Base-by-base conservation (phyloP, 2,329 filamentous ascomycete species). In the Lachnellula suecica region DNA sequence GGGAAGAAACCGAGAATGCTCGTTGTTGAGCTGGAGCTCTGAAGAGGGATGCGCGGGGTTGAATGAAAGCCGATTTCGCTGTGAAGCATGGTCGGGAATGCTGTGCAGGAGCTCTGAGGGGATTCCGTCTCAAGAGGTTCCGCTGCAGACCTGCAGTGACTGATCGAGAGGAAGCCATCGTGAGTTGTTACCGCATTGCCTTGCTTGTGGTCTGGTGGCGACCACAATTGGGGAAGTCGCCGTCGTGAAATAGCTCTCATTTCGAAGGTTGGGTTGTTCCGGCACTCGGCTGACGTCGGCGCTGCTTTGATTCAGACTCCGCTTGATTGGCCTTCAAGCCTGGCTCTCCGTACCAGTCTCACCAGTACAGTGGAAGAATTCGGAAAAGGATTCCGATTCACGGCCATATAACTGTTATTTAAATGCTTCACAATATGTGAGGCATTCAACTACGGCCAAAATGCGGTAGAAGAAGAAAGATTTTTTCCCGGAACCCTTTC, bases 1-100 rank as follows among this genome's bases (percentile, higher is more conserved):
- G 66, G 37, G 69, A 51, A 44, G 74, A 73, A 40, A 71, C 68
- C 24, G 77, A 78, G 61, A 80, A 76, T 1, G 69, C 58, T 48
- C 74, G 70, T 56, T 63, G 56, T 38, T 62, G 66, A 54, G 52
- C 60, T 62, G 65, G 51, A 19, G 41, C 49, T 50, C 42, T 24
- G 35, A 46, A 45, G 27, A 58, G 48, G 48, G 38, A 45, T 46
- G 38, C 43, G 59, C 54, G 58, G 62, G 59, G 59, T 38, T 56
- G 58, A 10, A 29, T 49, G 15, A 49, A 59, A 56, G 47, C 54
- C 38, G 55, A 52, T 42, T 27, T 54, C 45, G 56, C 31, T 45
- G 56, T 56, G 7, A 62, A 53, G 34, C 46, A 47, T 50, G 51
- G 51, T 47, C 23, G 55, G 47, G 54, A 31, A 38, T 59, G 41